Base-by-base conservation (phyloP, 371 early-diverging fungal species). In the Saksenaea oblongispora region DNA sequence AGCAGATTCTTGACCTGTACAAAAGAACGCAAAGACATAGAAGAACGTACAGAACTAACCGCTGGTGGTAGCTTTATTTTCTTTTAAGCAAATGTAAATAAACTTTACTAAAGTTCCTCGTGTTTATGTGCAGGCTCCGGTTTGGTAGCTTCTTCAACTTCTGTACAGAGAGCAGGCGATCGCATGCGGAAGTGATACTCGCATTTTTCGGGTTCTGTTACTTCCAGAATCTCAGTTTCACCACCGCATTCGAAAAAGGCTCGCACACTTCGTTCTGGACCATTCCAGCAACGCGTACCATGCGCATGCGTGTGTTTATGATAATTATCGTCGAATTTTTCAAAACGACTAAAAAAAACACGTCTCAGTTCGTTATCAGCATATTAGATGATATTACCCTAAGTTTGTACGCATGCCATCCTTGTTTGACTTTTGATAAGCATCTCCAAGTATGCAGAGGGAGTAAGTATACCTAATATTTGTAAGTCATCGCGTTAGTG, bases 281-380 rank as follows among this genome's bases (percentile, higher is more conserved):
- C 98, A 64, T 96, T 93, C 97, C 98, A 97, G 79, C 98, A 98
- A 54, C 82, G 78, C 4, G 83, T 74, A 34, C 98, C 98, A 47
- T 84, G 78, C 9, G 70, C 74, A 70, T 91, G 95, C 53, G 73
- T 61, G 65, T 91, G 93, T 27, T 73, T 61, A 9, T 60, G 64
- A 61, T 91, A 89, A 36, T 75, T 42, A 22, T 75, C 64, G 24
- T 18, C 41, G 62, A 74, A 84, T n/a, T 55, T 55, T 7, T 70
- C 69, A 54, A 74, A 73, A 61, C 61, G 64, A 34, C 79, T 84
- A 54, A 15, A 61, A 57, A 44, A n/a, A 17, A 37, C 15, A 27
- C 28, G 62, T 57, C 67, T 61, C 9, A 63, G 9, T 42, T 28
- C 11, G 41, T 26, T 15, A 28, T 22, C 1, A 17, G 54, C 11